phyloP scores from a whole-genome alignment of 768 basidiomycete genomes.

The Lentinus tigrinus region DNA sequence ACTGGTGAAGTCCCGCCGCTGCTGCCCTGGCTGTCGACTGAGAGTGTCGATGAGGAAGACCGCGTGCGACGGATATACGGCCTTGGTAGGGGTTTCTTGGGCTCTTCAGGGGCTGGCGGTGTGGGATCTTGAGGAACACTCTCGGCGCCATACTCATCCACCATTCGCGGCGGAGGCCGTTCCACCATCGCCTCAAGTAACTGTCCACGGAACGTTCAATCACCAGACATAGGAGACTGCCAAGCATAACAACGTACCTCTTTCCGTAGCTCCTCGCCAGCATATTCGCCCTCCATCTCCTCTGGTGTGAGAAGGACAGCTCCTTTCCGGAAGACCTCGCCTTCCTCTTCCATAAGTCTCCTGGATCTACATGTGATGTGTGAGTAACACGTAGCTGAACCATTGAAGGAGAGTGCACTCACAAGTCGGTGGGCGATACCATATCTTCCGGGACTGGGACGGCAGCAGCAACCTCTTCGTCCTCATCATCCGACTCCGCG shows the following conservation, averaged over 20 bases:
- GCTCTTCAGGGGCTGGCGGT: conserved; percentile 20
- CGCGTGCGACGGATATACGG: conserved; percentile 61
- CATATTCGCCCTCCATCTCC: conserved; percentile 88
- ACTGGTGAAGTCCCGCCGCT: background rate
- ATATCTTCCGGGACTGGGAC: conserved; percentile 33
- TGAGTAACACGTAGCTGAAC: background rate
- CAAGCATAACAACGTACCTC: conserved; percentile 48
- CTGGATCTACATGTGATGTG: conserved; percentile 50
- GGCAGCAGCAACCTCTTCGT: conserved; percentile 30
- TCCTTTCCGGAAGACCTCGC: conserved; percentile 94
- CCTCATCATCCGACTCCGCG: conserved; percentile 43
- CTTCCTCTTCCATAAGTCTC: conserved; percentile 90
- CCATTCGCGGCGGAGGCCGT: conserved; percentile 74
- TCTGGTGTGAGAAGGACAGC: conserved; percentile 74
- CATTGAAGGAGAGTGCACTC: conserved; percentile 19
- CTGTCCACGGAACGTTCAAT: conserved; percentile 33
- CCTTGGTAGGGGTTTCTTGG: conserved; percentile 46
- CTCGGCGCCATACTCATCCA: conserved; percentile 45
- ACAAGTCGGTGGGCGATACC: conserved; percentile 49
- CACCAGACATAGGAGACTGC: background rate
- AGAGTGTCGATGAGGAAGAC: conserved; percentile 38
- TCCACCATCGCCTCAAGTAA: conserved; percentile 85
- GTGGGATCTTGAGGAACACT: conserved; percentile 17
- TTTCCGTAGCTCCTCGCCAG: conserved; percentile 82
- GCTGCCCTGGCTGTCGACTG: conserved; percentile 4